These are phyloP conservation scores for Austroboletus novae-zelandiae DNA, from an alignment of 1,284 basidiomycete species.

Conservation along the genomic window DNA sequence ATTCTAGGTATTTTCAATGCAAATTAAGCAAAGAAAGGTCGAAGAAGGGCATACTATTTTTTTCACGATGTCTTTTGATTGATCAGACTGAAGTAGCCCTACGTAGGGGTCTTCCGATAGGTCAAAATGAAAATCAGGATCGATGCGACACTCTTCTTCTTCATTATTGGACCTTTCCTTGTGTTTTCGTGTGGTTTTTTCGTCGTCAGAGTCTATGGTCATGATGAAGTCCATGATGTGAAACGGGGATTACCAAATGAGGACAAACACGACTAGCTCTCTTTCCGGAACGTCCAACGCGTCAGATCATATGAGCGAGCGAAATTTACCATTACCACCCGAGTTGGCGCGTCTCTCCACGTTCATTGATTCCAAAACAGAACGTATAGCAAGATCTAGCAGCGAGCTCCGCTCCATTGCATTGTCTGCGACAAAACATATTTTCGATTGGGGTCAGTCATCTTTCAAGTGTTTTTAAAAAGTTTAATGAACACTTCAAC, in stretches of 20 bases:
- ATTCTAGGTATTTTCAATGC: constrained; percentile 42
- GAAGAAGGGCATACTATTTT: constrained; percentile 56
- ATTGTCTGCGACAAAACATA: constrained; percentile 67
- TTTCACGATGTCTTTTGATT: constrained; percentile 55
- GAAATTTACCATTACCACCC: constrained; percentile 28
- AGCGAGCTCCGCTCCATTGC: constrained; percentile 58
- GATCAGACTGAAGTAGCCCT: constrained; percentile 45
- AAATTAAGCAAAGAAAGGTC: neutral
- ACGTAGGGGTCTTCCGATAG: constrained; percentile 66
- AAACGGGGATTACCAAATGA: constrained; percentile 12
- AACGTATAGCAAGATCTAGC: constrained; percentile 56
- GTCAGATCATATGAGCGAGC: constrained; percentile 17
- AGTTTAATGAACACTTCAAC: constrained; percentile 2
- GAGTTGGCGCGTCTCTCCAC: constrained; percentile 50
- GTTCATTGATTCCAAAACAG: constrained; percentile 52
- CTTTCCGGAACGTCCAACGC: neutral
- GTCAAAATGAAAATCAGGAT: constrained; percentile 85
- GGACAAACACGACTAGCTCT: constrained; percentile 16
- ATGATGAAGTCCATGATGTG: constrained; percentile 61
- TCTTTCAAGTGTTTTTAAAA: constrained; percentile 7
- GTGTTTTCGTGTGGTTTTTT: constrained; percentile 37
- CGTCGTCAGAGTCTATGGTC: constrained; percentile 80
- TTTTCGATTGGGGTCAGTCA: constrained; percentile 77
- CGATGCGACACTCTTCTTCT: constrained; percentile 62
- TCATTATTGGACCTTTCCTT: constrained; percentile 18